Evolutionary conservation across 2,329 filamentous ascomycete species (phyloP), one percentile per base, ranked within the genome.

Genomic region (Ophiostoma australiae): DNA sequence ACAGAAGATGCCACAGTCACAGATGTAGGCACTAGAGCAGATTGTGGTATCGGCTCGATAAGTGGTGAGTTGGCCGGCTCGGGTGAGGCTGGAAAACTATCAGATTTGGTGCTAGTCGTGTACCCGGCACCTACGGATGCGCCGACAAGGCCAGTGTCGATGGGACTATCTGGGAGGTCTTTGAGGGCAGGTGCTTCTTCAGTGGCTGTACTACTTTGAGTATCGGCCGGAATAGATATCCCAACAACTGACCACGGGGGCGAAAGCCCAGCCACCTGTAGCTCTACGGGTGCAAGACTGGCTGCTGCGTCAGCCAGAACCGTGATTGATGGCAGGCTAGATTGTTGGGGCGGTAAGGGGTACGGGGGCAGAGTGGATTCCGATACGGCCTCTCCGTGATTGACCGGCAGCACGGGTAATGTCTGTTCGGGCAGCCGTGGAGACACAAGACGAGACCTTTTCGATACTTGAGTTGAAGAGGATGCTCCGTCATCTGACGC

Each of bases 261-360:
- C 10, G 52, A 58, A 11, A 58, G 52, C 4, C 52, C 52, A 4
- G 23, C 52, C 3, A 27, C 23, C n/a, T 58, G 52, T 27, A 58
- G n/a, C 11, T 58, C n/a, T 58, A 27, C 52, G n/a, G 52, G 52
- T 13, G n/a, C 52, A 58, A 58, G 52, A 58, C 52, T 58, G 2
- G 52, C 52, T 27, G 52, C 52, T 58, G 52, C 52, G 4, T 58
- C 52, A 27, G 52, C 52, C n/a, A 58, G n/a, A 58, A 58, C 52
- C 11, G 52, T 58, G n/a, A 58, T 58, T 27, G 52, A 58, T 23
- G 52, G 52, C 2, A 58, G n/a, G 52, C 13, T 27, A 4, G n/a
- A 11, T 3, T 27, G n/a, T n/a, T 58, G 52, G 52, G 52, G 3
- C n/a, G 52, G 23, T 11, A 27, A 17, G 6, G n/a, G 23, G 23